Evolutionary conservation across 139 green algal species (phyloP).

Genomic region (Chlamydomonas applanata): DNA sequence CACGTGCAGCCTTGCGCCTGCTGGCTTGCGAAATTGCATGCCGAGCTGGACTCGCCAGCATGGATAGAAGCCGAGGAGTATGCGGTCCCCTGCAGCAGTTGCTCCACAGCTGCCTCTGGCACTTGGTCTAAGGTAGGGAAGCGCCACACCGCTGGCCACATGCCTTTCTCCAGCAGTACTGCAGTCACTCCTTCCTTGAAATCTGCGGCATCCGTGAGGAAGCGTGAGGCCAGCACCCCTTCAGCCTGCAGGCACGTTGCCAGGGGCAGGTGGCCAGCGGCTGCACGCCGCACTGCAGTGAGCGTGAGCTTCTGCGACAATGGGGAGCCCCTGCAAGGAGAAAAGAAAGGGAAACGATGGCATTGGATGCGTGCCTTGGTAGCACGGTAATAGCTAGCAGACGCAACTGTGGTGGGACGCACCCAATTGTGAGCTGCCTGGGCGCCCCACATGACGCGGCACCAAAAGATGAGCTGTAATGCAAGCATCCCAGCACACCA

Average conservation of each 20-base stretch:
- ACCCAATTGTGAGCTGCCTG: not conserved
- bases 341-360: not conserved
- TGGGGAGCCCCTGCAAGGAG: conserved; percentile 44
- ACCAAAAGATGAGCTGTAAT: not conserved
- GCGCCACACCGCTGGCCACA: conserved; percentile 57
- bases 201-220: conserved; percentile 41
- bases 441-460: not conserved
- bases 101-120: too few species aligned
- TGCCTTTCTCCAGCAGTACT: conserved; percentile 72
- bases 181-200: conserved; percentile 73
- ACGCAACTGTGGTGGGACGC: not conserved
- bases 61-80: too few species aligned
- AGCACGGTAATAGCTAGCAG: too few species aligned
- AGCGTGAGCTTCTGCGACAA: conserved; percentile 49
- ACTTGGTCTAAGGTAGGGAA: conserved; percentile 53
- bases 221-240: conserved; percentile 48
- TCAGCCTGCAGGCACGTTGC: conserved; percentile 67
- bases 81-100: too few species aligned
- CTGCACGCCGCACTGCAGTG: conserved; percentile 30
- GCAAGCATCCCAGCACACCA: not conserved
- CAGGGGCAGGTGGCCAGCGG: conserved; percentile 28
- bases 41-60: too few species aligned
- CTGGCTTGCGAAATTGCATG: too few species aligned
- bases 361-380: too few species aligned
- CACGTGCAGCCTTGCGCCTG: too few species aligned